A percentile compares a stretch with the other conserved stretches of the same genome.
Conservation (phyloP, 1,284 basidiomycete species). For the Ceratobasidium sp. region DNA sequence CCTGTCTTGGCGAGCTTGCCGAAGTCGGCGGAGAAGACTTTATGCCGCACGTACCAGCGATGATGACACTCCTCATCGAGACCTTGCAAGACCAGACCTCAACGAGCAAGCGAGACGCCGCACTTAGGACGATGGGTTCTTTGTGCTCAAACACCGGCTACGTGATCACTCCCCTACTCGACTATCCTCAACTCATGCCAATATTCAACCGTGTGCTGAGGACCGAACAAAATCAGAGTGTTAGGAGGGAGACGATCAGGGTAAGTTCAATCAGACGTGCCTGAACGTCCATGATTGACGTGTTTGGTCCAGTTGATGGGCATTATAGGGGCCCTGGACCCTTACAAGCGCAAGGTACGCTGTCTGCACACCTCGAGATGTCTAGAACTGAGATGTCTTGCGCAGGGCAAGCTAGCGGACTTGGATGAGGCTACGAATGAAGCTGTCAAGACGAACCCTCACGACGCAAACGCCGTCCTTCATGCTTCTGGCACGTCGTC, state of each 20-base stretch:
- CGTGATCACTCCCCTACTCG: conserved; percentile 89
- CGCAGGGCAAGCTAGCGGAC: conserved; percentile 61
- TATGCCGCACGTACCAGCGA: conserved; percentile 77
- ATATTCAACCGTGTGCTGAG: conserved; percentile 86
- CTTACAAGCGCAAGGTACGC: conserved; percentile 88
- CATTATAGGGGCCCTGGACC: conserved; percentile 96
- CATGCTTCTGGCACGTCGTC: conserved; percentile 57
- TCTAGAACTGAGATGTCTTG: not conserved
- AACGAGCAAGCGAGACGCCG: conserved; percentile 86
- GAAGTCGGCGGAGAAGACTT: conserved; percentile 95
- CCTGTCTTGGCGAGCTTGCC: conserved; percentile 93
- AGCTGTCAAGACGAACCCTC: conserved; percentile 58
- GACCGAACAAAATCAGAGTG: conserved; percentile 76
- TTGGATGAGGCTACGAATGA: conserved; percentile 81
- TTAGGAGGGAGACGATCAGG: conserved; percentile 89
- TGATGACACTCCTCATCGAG: conserved; percentile 90
- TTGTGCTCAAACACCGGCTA: conserved; percentile 96
- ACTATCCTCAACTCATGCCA: conserved; percentile 90
- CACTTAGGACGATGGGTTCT: conserved; percentile 92
- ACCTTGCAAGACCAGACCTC: conserved; percentile 87
- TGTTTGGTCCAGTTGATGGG: conserved; percentile 65
- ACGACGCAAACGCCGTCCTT: conserved; percentile 62
- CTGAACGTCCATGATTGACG: not conserved
- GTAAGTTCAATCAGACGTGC: conserved; percentile 47
- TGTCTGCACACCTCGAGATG: not conserved